phyloP scores from a whole-genome alignment of 2,329 filamentous ascomycete genomes.

The Botryotinia calthae region DNA sequence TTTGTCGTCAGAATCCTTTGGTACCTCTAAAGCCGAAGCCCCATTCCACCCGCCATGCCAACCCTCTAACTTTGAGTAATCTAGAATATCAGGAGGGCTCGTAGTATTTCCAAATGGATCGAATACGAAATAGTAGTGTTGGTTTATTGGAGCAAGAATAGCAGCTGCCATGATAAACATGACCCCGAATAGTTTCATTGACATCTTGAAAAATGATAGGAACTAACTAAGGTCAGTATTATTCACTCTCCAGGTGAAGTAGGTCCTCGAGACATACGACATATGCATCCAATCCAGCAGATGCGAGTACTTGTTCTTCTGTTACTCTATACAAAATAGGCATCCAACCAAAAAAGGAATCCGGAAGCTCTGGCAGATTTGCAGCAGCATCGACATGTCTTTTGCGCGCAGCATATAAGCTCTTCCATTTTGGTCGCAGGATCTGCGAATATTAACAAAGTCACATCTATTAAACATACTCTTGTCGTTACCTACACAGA shows the following conservation, averaged over 20 bases:
- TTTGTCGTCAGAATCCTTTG: constrained; percentile 20
- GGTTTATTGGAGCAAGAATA: constrained; percentile 84
- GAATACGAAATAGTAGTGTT: constrained; percentile 51
- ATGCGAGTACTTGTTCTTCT: constrained; percentile 84
- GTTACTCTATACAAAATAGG: constrained; percentile 78
- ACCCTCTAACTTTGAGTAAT: constrained; percentile 14
- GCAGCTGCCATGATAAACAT: constrained; percentile 78
- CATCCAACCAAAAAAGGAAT: constrained; percentile 91
- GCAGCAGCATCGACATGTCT: constrained; percentile 60
- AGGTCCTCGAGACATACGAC: constrained; percentile 56
- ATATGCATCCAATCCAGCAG: constrained; percentile 91
- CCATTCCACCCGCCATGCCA: constrained; percentile 16
- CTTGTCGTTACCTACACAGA: constrained; percentile 58
- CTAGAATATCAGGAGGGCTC: constrained; percentile 36
- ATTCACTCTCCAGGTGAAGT: not conserved
- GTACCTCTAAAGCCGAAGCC: not conserved
- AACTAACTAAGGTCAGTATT: constrained; percentile 52
- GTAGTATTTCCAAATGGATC: constrained; percentile 24
- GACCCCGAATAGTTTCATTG: constrained; percentile 75
- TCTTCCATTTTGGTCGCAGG: constrained; percentile 86
- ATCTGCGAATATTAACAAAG: constrained; percentile 52
- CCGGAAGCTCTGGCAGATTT: constrained; percentile 73
- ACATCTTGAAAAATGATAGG: constrained; percentile 92
- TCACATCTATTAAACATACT: constrained; percentile 11
- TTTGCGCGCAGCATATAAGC: constrained; percentile 86